A percentile compares a stretch with the other conserved stretches of the same genome.
Conservation (phyloP, 2,329 filamentous ascomycete genomes). For the Alternaria arborescens region DNA sequence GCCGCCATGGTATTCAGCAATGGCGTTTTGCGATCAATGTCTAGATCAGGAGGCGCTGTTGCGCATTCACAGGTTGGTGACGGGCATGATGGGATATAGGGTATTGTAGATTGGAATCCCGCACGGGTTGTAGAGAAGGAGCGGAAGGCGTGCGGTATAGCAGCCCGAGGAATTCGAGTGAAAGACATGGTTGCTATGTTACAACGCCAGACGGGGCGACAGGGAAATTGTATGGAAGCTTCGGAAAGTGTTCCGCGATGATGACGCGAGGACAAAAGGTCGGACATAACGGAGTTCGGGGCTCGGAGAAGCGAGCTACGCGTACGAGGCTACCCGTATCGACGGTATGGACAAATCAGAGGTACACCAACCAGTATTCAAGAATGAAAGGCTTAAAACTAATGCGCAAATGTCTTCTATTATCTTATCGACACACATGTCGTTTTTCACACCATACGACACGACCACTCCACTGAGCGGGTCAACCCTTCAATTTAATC, state of each 20-base stretch:
- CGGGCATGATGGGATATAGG: conserved; percentile 65
- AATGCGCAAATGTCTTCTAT: conserved; percentile 1
- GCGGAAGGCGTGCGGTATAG: background rate
- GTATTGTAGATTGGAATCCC: conserved; percentile 28
- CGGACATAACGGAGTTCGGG: background rate
- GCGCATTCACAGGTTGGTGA: conserved; percentile 79
- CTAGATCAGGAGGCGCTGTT: conserved; percentile 69
- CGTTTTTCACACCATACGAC: background rate
- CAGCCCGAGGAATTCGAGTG: conserved; percentile 1
- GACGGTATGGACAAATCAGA: background rate
- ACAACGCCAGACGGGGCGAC: background rate
- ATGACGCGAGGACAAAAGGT: conserved; percentile 11
- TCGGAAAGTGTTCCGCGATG: conserved; percentile 12
- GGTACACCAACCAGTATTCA: background rate
- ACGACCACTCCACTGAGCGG: background rate
- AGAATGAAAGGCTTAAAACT: background rate
- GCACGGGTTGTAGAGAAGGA: conserved; percentile 13
- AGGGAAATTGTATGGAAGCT: conserved; percentile 4
- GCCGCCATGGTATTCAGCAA: conserved; percentile 79
- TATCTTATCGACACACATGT: background rate
- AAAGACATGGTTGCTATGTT: conserved; percentile 10
- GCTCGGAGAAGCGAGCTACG: background rate
- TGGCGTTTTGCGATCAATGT: conserved; percentile 75
- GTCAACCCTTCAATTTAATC: background rate
- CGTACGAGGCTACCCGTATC: background rate